Base-by-base conservation (phyloP, 2,329 filamentous ascomycete species). In the Hymenoscyphus repandus region DNA sequence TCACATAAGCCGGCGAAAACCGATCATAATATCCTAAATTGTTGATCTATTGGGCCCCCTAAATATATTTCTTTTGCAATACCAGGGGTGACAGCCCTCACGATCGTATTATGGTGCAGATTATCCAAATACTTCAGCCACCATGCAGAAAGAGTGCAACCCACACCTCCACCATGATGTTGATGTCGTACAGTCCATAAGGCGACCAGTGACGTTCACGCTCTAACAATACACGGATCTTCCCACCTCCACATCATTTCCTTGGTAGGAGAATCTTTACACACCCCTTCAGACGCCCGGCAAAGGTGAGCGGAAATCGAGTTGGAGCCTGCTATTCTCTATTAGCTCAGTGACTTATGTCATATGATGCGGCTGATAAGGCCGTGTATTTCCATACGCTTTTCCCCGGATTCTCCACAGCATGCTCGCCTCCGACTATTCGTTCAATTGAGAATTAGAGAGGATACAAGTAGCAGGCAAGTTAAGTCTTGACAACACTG, bases 281-380 rank as follows among this genome's bases (percentile, higher is more conserved):
- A 27, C 22, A 27, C 22, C 4, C 22, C 22, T 4, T 27, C 7
- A 27, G 7, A 27, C 22, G 22, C 22, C 22, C 22, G 7, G 22
- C 4, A 40, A 17, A 40, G 38, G 38, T 40, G 38, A 40, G 13
- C 38, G 12, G 10, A 37, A 37, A 37, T 13, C 3, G 34, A 37
- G 5, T 17, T 37, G 34, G 4, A 9, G 12, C 34, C 12, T 37
- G 34, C 34, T 37, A 9, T 17, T 11, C 34, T 37, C 15, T 37
- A 13, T 32, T 9, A 12, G 42, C 3, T 45, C 17, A 20, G 27
- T 34, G 11, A 6, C n/a, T 10, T 15, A 7, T 34, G n/a, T 18
- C 3, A 6, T 34, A 32, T 30, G 9, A 38, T 46, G 33, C 44
- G 32, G 44, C 44, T 46, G 32, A 46, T 18, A 46, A 46, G 37